Conservation (phyloP, 148 eudicot species). For the Heliosperma pusillum region DNA sequence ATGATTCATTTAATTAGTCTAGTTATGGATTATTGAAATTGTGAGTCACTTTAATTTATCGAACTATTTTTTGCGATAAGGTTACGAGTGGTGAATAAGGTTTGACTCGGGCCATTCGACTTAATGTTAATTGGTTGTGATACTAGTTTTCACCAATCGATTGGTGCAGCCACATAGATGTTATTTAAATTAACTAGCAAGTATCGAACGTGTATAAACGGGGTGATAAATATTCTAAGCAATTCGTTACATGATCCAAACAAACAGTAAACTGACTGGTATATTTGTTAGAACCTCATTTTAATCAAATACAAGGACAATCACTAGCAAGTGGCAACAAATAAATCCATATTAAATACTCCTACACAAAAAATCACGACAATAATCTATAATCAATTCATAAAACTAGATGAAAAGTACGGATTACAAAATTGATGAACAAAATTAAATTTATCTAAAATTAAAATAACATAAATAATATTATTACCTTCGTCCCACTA, state of each 20-base stretch:
- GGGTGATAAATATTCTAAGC: not conserved
- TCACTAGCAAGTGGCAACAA: not conserved
- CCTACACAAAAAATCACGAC: not conserved
- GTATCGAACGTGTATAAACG: not conserved
- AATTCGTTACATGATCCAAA: slow-evolving; percentile 22
- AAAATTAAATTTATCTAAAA: not conserved
- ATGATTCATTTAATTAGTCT: too few relatives aligned
- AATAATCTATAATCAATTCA: not conserved
- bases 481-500: too few relatives aligned
- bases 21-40: too few relatives aligned
- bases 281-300: slow-evolving; percentile 27
- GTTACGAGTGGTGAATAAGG: too few relatives aligned
- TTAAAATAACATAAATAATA: not conserved
- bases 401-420: not conserved
- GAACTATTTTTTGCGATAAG: too few relatives aligned
- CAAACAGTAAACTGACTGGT: slow-evolving; percentile 17
- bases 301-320: slow-evolving; percentile 10
- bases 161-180: not conserved
- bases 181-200: not conserved
- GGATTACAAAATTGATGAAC: not conserved
- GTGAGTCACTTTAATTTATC: too few relatives aligned
- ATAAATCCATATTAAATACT: not conserved
- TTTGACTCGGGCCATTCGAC: too few relatives aligned
- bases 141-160: too few relatives aligned
- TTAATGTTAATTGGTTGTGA: not conserved